Conservation (phyloP, 2,329 filamentous ascomycete species). For the Colletotrichum orchidophilum region DNA sequence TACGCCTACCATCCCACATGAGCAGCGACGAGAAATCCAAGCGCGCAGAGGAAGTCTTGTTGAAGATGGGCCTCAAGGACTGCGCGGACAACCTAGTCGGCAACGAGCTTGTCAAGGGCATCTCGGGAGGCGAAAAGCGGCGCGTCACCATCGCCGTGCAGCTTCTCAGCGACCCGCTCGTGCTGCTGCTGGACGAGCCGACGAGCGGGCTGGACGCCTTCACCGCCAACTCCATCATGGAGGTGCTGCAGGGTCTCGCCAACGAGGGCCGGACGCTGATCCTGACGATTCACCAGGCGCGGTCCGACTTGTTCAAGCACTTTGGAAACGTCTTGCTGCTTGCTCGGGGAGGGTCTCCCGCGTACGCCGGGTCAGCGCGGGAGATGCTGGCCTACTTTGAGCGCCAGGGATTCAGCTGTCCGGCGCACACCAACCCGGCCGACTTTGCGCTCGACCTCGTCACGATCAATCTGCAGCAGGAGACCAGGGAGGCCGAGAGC, state of each 20-base stretch:
- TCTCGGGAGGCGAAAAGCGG: slow-evolving; percentile 82
- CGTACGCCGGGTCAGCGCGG: slow-evolving; percentile 71
- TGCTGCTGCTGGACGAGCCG: slow-evolving; percentile 80
- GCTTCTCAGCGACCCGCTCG: slow-evolving; percentile 77
- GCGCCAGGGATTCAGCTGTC: slow-evolving; percentile 69
- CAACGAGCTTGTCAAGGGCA: slow-evolving; percentile 77
- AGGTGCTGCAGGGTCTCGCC: slow-evolving; percentile 75
- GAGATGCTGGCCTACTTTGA: slow-evolving; percentile 74
- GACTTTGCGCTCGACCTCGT: slow-evolving; percentile 83
- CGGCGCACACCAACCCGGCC: slow-evolving; percentile 76
- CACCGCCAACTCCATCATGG: slow-evolving; percentile 79
- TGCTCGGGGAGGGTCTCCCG: slow-evolving; percentile 73
- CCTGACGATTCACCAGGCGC: slow-evolving; percentile 81
- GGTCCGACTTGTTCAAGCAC: slow-evolving; percentile 75
- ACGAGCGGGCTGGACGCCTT: slow-evolving; percentile 82
- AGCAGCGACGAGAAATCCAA: slow-evolving; percentile 71
- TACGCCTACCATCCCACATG: slow-evolving; percentile 78
- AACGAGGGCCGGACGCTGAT: slow-evolving; percentile 79
- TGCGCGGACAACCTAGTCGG: slow-evolving; percentile 81
- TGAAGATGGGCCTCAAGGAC: slow-evolving; percentile 82
- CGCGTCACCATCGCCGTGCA: slow-evolving; percentile 82
- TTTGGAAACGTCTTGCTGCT: slow-evolving; percentile 79
- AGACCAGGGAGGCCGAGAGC: slow-evolving; percentile 68
- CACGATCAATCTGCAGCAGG: slow-evolving; percentile 77
- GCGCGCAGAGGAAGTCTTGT: slow-evolving; percentile 75